A percentile compares a stretch with the other conserved stretches of the same genome.
phyloP scores from a whole-genome alignment of 805 yeast genomes.

The Ogataea nitratoaversa region DNA sequence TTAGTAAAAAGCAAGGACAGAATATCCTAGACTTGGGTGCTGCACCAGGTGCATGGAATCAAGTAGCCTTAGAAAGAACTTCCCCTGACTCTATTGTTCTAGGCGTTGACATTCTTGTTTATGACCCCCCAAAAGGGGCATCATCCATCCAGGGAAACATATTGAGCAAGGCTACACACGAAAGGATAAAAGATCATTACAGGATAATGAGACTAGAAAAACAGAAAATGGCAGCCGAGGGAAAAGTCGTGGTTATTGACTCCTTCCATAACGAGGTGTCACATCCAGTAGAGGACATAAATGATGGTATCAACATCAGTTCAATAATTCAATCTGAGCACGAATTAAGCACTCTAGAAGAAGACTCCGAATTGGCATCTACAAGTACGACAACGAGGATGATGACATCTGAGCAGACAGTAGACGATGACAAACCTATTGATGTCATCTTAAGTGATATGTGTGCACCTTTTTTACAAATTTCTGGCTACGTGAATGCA shows the following conservation, averaged over 20 bases:
- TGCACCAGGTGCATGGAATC: conserved; percentile 96
- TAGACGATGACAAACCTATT: conserved; percentile 42
- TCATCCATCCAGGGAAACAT: conserved; percentile 84
- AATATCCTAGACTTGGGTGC: conserved; percentile 81
- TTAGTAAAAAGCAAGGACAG: conserved; percentile 27
- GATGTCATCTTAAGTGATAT: conserved; percentile 76
- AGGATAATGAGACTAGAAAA: conserved; percentile 28
- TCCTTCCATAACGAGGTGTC: no score
- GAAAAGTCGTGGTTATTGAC: neutral
- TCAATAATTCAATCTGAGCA: conserved; percentile 18
- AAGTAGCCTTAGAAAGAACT: conserved; percentile 62
- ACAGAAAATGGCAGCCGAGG: neutral
- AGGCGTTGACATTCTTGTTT: conserved; percentile 80
- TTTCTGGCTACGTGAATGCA: conserved; percentile 48
- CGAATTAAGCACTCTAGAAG: conserved; percentile 10
- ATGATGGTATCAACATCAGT: neutral
- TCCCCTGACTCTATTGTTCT: conserved; percentile 51
- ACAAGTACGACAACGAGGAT: no score
- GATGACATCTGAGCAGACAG: no score
- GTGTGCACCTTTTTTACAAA: conserved; percentile 65
- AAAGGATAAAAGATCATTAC: conserved; percentile 49
- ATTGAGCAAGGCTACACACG: conserved; percentile 62
- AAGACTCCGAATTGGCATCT: conserved; percentile 1
- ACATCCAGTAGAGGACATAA: neutral
- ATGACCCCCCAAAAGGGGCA: conserved; percentile 77